Evolutionary conservation across 306 rosid genomes (phyloP).

Genomic region (Pterocarpus santalinus): DNA sequence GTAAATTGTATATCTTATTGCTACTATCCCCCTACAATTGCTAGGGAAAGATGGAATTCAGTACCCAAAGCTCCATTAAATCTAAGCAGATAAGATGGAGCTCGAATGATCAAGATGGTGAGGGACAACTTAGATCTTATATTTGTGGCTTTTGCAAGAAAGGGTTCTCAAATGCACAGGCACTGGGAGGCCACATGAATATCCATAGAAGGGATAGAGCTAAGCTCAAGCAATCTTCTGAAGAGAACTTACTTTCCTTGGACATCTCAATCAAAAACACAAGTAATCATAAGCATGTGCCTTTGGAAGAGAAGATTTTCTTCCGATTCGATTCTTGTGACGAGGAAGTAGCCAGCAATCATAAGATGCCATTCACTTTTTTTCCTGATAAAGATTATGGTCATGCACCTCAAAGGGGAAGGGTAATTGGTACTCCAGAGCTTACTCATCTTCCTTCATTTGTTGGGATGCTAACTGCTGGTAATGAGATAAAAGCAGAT

Average conservation of each 20-base stretch:
- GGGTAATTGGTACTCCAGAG: slow-evolving; percentile 26
- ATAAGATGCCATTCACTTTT: slow-evolving; percentile 9
- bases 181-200: slow-evolving; percentile 90
- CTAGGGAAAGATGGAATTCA: slow-evolving; percentile 50
- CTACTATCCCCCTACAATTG: slow-evolving; percentile 1
- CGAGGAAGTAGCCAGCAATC: slow-evolving; percentile 1
- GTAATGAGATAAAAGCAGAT: too few relatives aligned
- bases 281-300: neutral
- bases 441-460: slow-evolving; percentile 50
- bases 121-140: slow-evolving; percentile 54
- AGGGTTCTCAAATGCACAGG: slow-evolving; percentile 84
- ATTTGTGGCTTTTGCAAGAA: slow-evolving; percentile 71
- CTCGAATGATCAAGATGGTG: slow-evolving; percentile 54
- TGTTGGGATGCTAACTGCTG: slow-evolving; percentile 27
- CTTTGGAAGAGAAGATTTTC: too few relatives aligned
- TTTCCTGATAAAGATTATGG: slow-evolving; percentile 15
- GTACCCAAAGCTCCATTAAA: slow-evolving; percentile 46
- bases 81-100: slow-evolving; percentile 54
- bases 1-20: slow-evolving; percentile 25
- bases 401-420: slow-evolving; percentile 28
- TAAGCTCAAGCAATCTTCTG: slow-evolving; percentile 64
- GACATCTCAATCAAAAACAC: slow-evolving; percentile 48
- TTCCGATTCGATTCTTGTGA: slow-evolving; percentile 18
- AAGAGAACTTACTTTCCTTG: slow-evolving; percentile 54
- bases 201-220: slow-evolving; percentile 81